Percentiles rank a stretch among this genome's conserved stretches.
These are phyloP conservation scores for Umbelopsis sp. DNA, from an alignment of 192 early-diverging fungal species.

Conservation along the genomic window DNA sequence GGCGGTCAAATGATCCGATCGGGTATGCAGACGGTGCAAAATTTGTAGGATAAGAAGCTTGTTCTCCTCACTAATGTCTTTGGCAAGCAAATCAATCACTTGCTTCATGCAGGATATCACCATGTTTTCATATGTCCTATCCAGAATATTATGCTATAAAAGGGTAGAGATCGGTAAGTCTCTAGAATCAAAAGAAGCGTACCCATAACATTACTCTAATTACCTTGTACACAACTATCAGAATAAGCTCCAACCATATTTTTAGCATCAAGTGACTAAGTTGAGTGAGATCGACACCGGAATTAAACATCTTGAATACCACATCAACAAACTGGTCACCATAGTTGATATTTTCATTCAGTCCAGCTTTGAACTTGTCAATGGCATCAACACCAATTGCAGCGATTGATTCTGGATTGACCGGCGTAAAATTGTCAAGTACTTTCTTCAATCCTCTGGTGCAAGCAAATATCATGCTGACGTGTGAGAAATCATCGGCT, in stretches of 20 bases:
- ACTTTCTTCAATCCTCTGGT: conserved; percentile 44
- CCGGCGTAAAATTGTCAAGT: conserved; percentile 43
- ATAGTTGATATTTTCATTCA: conserved; percentile 35
- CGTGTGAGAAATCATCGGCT: conserved; percentile 37
- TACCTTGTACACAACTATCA: conserved; percentile 64
- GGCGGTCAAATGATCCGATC: conserved; percentile 57
- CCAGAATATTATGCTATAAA: conserved; percentile 44
- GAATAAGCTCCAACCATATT: conserved; percentile 54
- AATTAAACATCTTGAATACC: conserved; percentile 53
- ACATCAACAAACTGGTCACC: conserved; percentile 57
- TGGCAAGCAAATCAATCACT: conserved; percentile 40
- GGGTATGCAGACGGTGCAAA: conserved; percentile 47
- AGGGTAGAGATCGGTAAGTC: neutral
- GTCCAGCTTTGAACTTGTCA: conserved; percentile 24
- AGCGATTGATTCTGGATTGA: conserved; percentile 34
- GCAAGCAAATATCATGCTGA: conserved; percentile 34
- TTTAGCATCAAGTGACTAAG: conserved; percentile 50
- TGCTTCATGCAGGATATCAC: conserved; percentile 42
- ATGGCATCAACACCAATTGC: conserved; percentile 24
- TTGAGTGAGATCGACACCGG: conserved; percentile 46
- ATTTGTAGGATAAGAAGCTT: conserved; percentile 56
- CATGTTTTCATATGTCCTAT: conserved; percentile 36
- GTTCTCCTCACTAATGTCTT: conserved; percentile 57
- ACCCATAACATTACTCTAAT: neutral
- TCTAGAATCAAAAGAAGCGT: neutral